A percentile compares a stretch with the other conserved stretches of the same genome.
Evolutionary conservation across 108 stramenopile species (phyloP).

Genomic region (Skeletonema potamos): DNA sequence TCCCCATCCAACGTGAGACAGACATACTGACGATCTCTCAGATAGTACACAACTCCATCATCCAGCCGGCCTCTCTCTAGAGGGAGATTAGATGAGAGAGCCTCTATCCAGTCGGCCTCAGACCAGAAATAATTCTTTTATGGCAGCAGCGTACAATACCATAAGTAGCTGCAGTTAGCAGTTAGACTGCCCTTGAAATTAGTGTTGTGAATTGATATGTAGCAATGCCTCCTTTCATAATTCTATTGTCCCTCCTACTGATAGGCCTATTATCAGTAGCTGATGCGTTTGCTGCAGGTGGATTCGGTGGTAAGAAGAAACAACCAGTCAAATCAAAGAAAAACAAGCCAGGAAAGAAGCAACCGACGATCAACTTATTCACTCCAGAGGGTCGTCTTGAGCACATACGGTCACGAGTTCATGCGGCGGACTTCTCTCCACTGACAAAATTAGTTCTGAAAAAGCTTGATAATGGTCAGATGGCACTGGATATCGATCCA

Average conservation of each 20-base stretch:
- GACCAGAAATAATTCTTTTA: too few relatives aligned
- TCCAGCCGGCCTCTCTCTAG: too few relatives aligned
- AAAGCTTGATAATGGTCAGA: not conserved
- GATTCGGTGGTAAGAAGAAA: not conserved
- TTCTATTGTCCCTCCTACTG: not conserved
- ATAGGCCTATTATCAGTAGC: not conserved
- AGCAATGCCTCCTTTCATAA: not conserved
- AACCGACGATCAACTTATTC: conserved; percentile 4
- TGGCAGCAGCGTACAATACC: too few relatives aligned
- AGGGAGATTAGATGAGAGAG: too few relatives aligned
- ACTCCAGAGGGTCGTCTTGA: conserved; percentile 33
- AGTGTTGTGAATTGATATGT: not conserved
- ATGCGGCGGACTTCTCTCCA: conserved; percentile 19
- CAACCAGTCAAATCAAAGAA: not conserved
- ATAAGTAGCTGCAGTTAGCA: too few relatives aligned
- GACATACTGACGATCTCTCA: too few relatives aligned
- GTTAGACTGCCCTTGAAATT: too few relatives aligned
- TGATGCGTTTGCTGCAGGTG: not conserved
- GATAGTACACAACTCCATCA: too few relatives aligned
- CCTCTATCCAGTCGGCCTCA: too few relatives aligned
- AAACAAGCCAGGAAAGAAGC: not conserved
- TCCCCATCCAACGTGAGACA: too few relatives aligned
- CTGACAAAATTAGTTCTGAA: not conserved
- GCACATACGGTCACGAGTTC: conserved; percentile 13
- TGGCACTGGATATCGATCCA: conserved; percentile 20